Evolutionary conservation across 257 asterid genomes (phyloP).

Genomic region (Salvia splendens): DNA sequence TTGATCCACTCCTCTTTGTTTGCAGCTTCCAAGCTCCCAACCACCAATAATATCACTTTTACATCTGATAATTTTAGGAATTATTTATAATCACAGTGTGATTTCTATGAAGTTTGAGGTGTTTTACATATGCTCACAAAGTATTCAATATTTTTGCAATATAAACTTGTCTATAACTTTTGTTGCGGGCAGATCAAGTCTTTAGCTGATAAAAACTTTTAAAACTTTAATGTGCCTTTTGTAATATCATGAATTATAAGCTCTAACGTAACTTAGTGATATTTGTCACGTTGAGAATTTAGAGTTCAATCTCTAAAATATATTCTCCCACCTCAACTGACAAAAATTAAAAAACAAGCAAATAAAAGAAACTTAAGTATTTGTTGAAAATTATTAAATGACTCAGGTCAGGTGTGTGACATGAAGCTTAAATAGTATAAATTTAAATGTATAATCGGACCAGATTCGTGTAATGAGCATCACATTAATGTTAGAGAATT

Average conservation of each 20-base stretch:
- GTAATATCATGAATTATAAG: too few species aligned
- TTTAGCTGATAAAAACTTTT: too few species aligned
- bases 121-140: too few species aligned
- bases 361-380: background rate
- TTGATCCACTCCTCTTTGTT: conserved; percentile 38
- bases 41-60: conserved; percentile 41
- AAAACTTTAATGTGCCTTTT: too few species aligned
- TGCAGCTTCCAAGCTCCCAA: conserved; percentile 36
- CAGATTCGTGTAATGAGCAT: conserved; percentile 34
- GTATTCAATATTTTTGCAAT: too few species aligned
- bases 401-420: conserved; percentile 22
- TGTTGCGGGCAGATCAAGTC: too few species aligned
- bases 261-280: too few species aligned
- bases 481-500: conserved; percentile 28
- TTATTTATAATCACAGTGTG: too few species aligned
- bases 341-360: background rate
- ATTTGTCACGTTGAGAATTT: background rate
- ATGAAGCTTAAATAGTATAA: background rate
- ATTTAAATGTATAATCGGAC: conserved; percentile 1
- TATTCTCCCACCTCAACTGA: background rate
- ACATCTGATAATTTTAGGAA: background rate
- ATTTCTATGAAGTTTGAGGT: too few species aligned
- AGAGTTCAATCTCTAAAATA: background rate
- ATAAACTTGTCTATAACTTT: too few species aligned
- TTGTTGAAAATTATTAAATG: conserved; percentile 8